phyloP scores from a whole-genome alignment of 2,329 filamentous ascomycete genomes.

The Fonsecaea erecta region DNA sequence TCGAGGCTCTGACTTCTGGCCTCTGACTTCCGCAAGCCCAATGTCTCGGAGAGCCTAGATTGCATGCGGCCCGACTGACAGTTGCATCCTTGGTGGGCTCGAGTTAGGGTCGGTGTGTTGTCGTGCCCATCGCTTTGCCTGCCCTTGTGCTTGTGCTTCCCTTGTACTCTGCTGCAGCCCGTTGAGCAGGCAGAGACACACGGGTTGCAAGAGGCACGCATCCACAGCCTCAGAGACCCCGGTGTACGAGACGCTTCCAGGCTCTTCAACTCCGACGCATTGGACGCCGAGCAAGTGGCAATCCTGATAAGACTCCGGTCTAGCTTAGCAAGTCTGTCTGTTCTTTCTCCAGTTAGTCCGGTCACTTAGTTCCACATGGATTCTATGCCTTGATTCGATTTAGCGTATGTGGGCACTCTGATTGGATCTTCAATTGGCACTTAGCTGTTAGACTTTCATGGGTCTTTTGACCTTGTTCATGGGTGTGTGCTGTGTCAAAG shows the following conservation, averaged over 20 bases:
- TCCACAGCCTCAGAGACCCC: background rate
- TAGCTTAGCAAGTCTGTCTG: slow-evolving; percentile 15
- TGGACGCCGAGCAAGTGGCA: background rate
- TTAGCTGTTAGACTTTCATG: background rate
- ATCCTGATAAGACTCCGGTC: slow-evolving; percentile 11
- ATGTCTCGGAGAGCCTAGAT: background rate
- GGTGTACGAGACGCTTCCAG: background rate
- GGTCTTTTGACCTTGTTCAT: slow-evolving; percentile 11
- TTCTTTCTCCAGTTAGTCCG: slow-evolving; percentile 17
- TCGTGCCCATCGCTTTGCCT: background rate
- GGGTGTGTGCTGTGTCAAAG: background rate
- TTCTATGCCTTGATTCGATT: slow-evolving; percentile 16
- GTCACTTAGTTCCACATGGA: slow-evolving; percentile 15
- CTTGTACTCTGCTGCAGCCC: background rate
- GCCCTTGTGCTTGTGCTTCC: background rate
- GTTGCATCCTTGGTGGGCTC: background rate
- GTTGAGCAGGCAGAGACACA: background rate
- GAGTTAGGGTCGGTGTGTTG: background rate
- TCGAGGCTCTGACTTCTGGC: slow-evolving; percentile 1
- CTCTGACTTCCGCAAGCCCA: background rate
- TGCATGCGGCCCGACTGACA: slow-evolving; percentile 2
- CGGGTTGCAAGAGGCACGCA: background rate
- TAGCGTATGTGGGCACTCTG: slow-evolving; percentile 21
- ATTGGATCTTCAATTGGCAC: slow-evolving; percentile 18
- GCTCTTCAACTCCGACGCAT: background rate